Evolutionary conservation across 208 protist species (phyloP), one percentile per base, ranked within the genome.

Genomic region (Trypanosoma boissoni): DNA sequence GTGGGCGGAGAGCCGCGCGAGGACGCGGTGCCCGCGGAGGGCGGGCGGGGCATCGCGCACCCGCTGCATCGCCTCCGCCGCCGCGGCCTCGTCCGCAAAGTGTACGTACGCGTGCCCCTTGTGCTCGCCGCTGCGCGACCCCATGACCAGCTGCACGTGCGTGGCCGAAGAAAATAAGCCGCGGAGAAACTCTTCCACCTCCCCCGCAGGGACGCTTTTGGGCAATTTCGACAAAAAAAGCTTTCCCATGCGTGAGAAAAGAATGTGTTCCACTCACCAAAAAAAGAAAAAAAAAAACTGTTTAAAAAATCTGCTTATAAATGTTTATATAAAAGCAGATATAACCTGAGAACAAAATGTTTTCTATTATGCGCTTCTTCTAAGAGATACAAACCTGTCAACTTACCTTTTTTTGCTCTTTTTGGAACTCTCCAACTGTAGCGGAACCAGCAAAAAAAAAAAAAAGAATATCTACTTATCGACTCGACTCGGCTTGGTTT

Each of bases 81-180:
- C 58, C 5, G 21, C 55, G 18, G 43, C 58, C 24, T 44, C 52
- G 20, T 42, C 23, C 14, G 18, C 24, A 41, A 84, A 84, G 59
- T 79, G 72, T 0, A 68, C 41, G 64, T 80, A 84, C 14, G 77
- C 77, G 57, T 77, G 69, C 1, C 77, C 72, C 44, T 80, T 84
- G 67, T 84, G 73, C 32, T 49, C 31, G 23, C 37, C 27, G 2
- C 23, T 50, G 14, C 48, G 41, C 14, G 62, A 59, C 5, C 61
- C 64, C 1, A 39, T 42, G 32, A 74, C 51, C 26, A 77, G 32
- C 48, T 69, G 59, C 18, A 75, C 58, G 23, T 68, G 63, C 9
- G 44, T 52, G 14, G 63, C 58, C 2, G 49, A 53, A 4, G 72
- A 64, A 29, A 83, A 69, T 12, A 67, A 28, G 2, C n/a, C 18